Conservation (phyloP, 163 green algal genomes). For the Scenedesmus sp. region DNA sequence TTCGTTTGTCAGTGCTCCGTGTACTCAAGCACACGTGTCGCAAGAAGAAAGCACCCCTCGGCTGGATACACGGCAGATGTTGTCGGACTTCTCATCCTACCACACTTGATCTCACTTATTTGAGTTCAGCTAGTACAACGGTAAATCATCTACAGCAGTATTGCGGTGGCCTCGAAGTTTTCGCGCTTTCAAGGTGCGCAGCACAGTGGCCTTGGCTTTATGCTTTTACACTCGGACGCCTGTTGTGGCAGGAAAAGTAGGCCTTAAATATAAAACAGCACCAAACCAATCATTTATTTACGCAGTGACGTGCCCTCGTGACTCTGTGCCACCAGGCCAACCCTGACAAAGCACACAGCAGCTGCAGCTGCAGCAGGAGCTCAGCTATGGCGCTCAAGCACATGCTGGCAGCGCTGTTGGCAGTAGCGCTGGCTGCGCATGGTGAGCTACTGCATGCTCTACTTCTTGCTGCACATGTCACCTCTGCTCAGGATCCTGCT, state of each 20-base stretch:
- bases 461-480: background rate
- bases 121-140: background rate
- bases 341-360: background rate
- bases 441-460: background rate
- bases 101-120: background rate
- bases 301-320: background rate
- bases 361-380: background rate
- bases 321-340: background rate
- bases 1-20: constrained; percentile 10
- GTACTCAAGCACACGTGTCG: background rate
- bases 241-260: too few species aligned
- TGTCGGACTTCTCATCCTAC: background rate
- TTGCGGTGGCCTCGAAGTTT: background rate
- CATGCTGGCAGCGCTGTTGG: background rate
- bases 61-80: background rate
- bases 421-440: background rate
- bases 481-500: background rate
- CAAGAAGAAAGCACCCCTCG: background rate
- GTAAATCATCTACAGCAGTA: background rate
- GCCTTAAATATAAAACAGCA: too few species aligned
- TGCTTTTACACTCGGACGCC: too few species aligned
- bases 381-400: background rate
- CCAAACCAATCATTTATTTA: too few species aligned
- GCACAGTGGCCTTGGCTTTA: background rate
- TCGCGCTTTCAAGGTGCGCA: constrained; percentile 7